Evolutionary conservation across 2,329 filamentous ascomycete genomes (phyloP).

Genomic region (Cercospora sp.): DNA sequence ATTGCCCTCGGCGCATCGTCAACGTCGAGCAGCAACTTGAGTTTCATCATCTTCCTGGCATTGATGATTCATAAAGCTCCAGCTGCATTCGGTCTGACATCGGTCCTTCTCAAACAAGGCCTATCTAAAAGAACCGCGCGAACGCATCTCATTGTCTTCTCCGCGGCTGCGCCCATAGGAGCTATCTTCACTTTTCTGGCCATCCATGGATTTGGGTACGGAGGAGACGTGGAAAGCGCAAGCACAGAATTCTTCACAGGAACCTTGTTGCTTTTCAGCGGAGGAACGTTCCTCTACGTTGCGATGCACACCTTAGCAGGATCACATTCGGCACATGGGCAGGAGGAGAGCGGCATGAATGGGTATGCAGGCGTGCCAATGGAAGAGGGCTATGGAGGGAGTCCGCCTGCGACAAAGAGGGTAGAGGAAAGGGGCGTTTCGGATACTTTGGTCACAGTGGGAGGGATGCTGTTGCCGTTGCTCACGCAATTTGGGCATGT

Average conservation of each 20-base stretch:
- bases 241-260: slow-evolving; percentile 84
- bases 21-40: slow-evolving; percentile 67
- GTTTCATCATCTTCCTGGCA: slow-evolving; percentile 89
- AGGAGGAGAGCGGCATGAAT: slow-evolving; percentile 25
- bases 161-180: slow-evolving; percentile 82
- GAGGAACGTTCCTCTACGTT: slow-evolving; percentile 95
- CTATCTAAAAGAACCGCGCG: slow-evolving; percentile 82
- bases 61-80: slow-evolving; percentile 94
- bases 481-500: slow-evolving; percentile 77
- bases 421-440: slow-evolving; percentile 5
- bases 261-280: slow-evolving; percentile 90
- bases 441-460: slow-evolving; percentile 68
- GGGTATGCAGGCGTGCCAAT: slow-evolving; percentile 30
- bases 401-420: slow-evolving; percentile 2
- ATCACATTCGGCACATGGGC: slow-evolving; percentile 54
- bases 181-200: slow-evolving; percentile 80
- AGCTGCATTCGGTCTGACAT: slow-evolving; percentile 93
- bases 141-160: slow-evolving; percentile 86
- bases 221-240: slow-evolving; percentile 55
- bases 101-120: slow-evolving; percentile 85
- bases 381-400: slow-evolving; percentile 27
- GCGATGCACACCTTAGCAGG: slow-evolving; percentile 99
- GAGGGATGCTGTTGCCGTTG: slow-evolving; percentile 75
- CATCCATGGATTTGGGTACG: slow-evolving; percentile 70
- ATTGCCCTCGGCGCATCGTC: slow-evolving; percentile 91